Evolutionary conservation across 768 basidiomycete species (phyloP), one percentile per base, ranked within the genome.

Genomic region (Psilocybe azurescens): DNA sequence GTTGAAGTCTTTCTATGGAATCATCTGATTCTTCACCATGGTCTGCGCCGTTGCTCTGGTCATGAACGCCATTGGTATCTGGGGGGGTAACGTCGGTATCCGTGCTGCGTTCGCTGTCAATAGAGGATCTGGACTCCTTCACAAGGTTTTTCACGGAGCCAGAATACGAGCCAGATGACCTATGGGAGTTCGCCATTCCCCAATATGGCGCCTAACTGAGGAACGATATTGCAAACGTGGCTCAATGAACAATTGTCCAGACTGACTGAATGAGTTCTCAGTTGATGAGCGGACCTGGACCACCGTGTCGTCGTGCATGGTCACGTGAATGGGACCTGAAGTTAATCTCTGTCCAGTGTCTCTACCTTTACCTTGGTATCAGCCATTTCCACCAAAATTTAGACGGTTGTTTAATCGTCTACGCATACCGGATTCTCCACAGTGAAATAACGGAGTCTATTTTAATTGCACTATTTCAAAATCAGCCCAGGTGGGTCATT

Each of bases 1-100:
- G 79, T 73, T 93, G 87, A 5, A 97, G 80, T 62, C 81, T 80
- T 54, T 81, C 75, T 33, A 88, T 67, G 3, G 86, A 82, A 70
- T 89, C 87, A 48, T 79, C 70, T 39, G 78, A 78, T 24, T 77
- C 72, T 54, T 79, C 79, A 8, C 74, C 73, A 32, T 70, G 67
- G 39, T 72, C 70, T 46, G 72, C 74, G 8, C 71, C 74, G 20
- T 76, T 77, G 49, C 70, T 48, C 38, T 74, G 69, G 18, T 78
- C 81, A 48, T 79, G 78, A 58, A 70, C 52, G 47, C 77, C 79
- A 64, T 79, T 81, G 44, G 69, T 59, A 46, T 67, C 62, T 67
- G 69, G 62, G 29, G 74, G 68, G 20, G 76, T 62, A 47, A 73
- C 61, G 46, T 73, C 70, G 38, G 61, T 46, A 59, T 67, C 67